Evolutionary conservation across 2,329 filamentous ascomycete genomes (phyloP).

Genomic region (Cyphellophora attinorum): DNA sequence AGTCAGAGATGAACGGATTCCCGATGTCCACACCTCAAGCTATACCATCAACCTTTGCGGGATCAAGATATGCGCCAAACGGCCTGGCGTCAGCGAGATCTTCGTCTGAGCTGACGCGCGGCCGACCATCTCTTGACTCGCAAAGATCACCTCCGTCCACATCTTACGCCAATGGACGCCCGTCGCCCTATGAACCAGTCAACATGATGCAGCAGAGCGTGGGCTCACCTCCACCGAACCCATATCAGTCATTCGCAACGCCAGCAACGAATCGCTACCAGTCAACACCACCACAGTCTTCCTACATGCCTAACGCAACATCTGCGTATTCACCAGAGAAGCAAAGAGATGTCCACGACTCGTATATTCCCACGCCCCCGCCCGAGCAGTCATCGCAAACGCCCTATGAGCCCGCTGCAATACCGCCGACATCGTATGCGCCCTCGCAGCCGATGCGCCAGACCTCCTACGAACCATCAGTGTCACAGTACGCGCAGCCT

Average conservation of each 20-base stretch:
- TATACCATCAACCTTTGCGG: constrained; percentile 22
- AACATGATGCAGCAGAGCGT: constrained; percentile 13
- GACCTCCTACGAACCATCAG: neutral
- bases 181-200: constrained; percentile 18
- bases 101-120: constrained; percentile 42
- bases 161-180: constrained; percentile 21
- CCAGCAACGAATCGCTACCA: constrained; percentile 10
- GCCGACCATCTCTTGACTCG: constrained; percentile 39
- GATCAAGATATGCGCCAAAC: constrained; percentile 34
- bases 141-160: constrained; percentile 32
- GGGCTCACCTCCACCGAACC: constrained; percentile 10
- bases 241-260: constrained; percentile 21
- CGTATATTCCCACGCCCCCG: constrained; percentile 19
- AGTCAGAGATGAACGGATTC: constrained; percentile 65
- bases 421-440: constrained; percentile 7
- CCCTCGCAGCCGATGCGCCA: neutral
- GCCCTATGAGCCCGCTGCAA: constrained; percentile 6
- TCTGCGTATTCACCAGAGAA: constrained; percentile 18
- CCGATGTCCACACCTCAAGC: constrained; percentile 26
- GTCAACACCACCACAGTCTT: constrained; percentile 13
- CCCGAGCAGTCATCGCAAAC: constrained; percentile 8
- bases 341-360: constrained; percentile 14
- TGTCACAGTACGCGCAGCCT: no score
- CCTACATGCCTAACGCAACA: constrained; percentile 19
- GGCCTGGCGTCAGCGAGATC: constrained; percentile 37